Evolutionary conservation across 805 yeast species (phyloP).

Genomic region (Dipodascus geniculatus): DNA sequence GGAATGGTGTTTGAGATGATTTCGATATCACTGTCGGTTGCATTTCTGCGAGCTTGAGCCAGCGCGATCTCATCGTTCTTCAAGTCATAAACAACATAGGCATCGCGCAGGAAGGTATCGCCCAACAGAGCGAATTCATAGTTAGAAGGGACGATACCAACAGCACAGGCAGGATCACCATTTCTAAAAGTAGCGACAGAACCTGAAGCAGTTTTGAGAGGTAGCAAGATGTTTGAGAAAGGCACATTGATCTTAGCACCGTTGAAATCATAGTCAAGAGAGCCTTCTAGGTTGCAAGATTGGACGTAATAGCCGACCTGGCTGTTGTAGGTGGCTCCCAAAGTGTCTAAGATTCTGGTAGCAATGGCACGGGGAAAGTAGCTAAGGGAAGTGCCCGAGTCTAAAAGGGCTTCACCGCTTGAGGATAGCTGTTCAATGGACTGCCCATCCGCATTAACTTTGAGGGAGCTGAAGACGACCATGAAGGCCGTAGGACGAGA

Average conservation of each 20-base stretch:
- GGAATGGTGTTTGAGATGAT: constrained; percentile 21
- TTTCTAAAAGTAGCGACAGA: background rate
- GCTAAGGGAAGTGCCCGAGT: constrained; percentile 15
- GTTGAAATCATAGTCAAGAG: background rate
- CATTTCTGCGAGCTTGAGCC: constrained; percentile 33
- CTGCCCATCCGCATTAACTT: background rate
- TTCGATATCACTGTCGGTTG: constrained; percentile 19
- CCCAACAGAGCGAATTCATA: constrained; percentile 40
- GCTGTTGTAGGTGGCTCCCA: background rate
- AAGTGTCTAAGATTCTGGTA: background rate
- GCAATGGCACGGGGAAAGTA: constrained; percentile 8
- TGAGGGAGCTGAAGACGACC: background rate
- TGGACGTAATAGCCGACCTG: constrained; percentile 1
- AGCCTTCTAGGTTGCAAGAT: background rate
- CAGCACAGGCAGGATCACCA: constrained; percentile 3
- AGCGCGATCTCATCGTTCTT: constrained; percentile 44
- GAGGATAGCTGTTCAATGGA: background rate
- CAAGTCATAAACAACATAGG: constrained; percentile 59
- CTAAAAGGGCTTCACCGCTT: constrained; percentile 8
- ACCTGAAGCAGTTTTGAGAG: constrained; percentile 6
- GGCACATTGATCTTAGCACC: constrained; percentile 6
- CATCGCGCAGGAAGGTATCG: constrained; percentile 51
- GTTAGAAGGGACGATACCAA: background rate
- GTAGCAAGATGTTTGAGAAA: background rate
- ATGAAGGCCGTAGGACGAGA: background rate